A percentile compares a stretch with the other conserved stretches of the same genome.
phyloP scores from a whole-genome alignment of 352 stramenopile genomes.

The Globisporangium cylindrosporum region DNA sequence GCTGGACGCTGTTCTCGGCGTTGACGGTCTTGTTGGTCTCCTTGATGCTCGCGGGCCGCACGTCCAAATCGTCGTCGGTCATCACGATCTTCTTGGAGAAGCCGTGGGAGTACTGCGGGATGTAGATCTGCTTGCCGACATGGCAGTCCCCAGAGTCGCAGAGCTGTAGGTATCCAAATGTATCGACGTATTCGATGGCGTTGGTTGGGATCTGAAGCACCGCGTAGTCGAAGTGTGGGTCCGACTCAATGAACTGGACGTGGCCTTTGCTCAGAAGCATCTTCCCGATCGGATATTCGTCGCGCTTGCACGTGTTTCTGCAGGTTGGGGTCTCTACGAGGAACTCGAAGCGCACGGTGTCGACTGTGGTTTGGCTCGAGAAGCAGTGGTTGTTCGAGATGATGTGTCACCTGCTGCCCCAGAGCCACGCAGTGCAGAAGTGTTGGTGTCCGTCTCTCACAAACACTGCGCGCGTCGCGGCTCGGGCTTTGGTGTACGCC shows the following conservation, averaged over 20 bases:
- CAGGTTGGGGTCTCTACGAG: neutral
- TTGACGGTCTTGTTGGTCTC: neutral
- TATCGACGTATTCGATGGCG: conserved; percentile 18
- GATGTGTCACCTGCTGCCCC: conserved; percentile 33
- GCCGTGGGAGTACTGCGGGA: conserved; percentile 25
- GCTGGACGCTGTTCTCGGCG: neutral
- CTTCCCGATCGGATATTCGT: conserved; percentile 12
- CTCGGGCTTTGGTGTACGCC: conserved; percentile 23
- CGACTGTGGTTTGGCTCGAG: conserved; percentile 23
- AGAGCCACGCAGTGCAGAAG: conserved; percentile 30
- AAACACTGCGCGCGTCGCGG: conserved; percentile 23
- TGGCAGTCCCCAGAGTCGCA: conserved; percentile 14
- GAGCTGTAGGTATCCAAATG: conserved; percentile 31
- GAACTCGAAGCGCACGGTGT: conserved; percentile 21
- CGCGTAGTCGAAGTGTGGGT: conserved; percentile 28
- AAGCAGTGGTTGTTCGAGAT: conserved; percentile 57
- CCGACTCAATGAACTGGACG: conserved; percentile 30
- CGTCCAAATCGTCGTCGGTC: neutral
- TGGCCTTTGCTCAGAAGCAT: conserved; percentile 21
- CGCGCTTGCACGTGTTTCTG: neutral
- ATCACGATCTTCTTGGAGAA: neutral
- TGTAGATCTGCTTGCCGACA: conserved; percentile 32
- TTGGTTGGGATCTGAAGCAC: conserved; percentile 25
- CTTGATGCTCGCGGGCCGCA: neutral
- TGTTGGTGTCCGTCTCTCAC: conserved; percentile 9